Evolutionary conservation across 441 rosid genomes (phyloP).

Genomic region (Croton setiger): DNA sequence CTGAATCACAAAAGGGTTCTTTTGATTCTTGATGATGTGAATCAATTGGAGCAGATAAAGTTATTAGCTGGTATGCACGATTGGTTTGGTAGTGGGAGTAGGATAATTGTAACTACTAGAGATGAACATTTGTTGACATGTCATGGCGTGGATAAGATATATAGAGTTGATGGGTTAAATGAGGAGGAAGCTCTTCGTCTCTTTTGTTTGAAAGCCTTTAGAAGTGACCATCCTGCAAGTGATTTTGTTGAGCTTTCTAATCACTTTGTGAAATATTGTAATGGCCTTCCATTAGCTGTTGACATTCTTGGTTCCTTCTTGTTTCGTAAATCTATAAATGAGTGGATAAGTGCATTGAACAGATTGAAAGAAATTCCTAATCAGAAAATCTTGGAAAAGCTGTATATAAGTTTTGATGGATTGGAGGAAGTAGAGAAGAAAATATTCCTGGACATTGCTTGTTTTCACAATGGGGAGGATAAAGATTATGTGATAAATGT

Average conservation of each 20-base stretch:
- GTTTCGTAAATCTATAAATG: slow-evolving; percentile 4
- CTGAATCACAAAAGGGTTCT: slow-evolving; percentile 6
- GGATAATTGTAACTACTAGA: slow-evolving; percentile 12
- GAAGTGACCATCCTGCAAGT: background rate
- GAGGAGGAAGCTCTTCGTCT: slow-evolving; percentile 6
- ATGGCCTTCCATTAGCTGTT: slow-evolving; percentile 18
- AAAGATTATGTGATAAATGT: slow-evolving; percentile 9
- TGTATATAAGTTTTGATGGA: slow-evolving; percentile 12
- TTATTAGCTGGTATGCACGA: slow-evolving; percentile 1
- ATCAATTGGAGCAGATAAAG: slow-evolving; percentile 4
- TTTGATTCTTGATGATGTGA: slow-evolving; percentile 12
- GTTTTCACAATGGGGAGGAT: slow-evolving; percentile 12
- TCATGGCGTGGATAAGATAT: slow-evolving; percentile 11
- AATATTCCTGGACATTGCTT: slow-evolving; percentile 14
- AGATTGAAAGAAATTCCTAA: slow-evolving; percentile 15
- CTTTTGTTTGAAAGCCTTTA: slow-evolving; percentile 14
- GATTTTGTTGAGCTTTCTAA: slow-evolving; percentile 2
- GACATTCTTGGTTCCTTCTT: slow-evolving; percentile 16
- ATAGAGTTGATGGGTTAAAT: slow-evolving; percentile 5
- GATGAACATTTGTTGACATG: background rate
- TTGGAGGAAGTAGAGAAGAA: slow-evolving; percentile 7
- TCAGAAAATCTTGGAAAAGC: slow-evolving; percentile 7
- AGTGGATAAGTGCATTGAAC: slow-evolving; percentile 13
- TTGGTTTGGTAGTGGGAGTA: slow-evolving; percentile 16
- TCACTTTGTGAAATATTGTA: background rate